Evolutionary conservation across 2,329 filamentous ascomycete species (phyloP).

Genomic region (Mycosphaerella sp.): DNA sequence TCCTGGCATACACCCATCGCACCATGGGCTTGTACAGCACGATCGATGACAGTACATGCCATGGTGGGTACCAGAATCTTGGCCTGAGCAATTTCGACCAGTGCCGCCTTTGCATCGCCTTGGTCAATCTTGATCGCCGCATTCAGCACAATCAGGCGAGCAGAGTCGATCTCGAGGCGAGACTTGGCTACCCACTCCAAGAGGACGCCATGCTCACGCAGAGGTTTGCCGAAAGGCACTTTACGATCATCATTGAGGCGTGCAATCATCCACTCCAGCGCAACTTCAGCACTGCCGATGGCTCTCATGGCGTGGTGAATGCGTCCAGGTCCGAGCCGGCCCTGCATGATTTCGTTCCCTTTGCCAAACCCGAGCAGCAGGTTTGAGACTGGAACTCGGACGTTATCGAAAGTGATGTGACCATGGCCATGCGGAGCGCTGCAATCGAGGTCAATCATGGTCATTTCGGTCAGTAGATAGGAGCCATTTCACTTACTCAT

Average conservation of each 20-base stretch:
- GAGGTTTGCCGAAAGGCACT: constrained; percentile 80
- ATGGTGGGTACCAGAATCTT: constrained; percentile 88
- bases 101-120: constrained; percentile 75
- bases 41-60: constrained; percentile 81
- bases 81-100: constrained; percentile 89
- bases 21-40: constrained; percentile 87
- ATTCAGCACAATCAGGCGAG: constrained; percentile 83
- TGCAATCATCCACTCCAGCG: constrained; percentile 89
- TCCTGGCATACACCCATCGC: constrained; percentile 90
- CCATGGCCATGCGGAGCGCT: constrained; percentile 91
- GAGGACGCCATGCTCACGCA: constrained; percentile 86
- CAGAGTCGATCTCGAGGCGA: constrained; percentile 87
- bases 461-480: background rate
- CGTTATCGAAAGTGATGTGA: constrained; percentile 82
- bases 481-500: constrained; percentile 49
- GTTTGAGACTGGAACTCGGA: constrained; percentile 74
- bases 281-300: constrained; percentile 82
- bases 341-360: constrained; percentile 97
- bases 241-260: constrained; percentile 88
- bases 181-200: constrained; percentile 90
- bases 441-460: background rate
- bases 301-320: constrained; percentile 98
- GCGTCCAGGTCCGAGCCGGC: constrained; percentile 85
- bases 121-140: constrained; percentile 92
- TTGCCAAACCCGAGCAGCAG: constrained; percentile 87